Conservation (phyloP, 2,329 filamentous ascomycete species). For the Leptographium flavum region DNA sequence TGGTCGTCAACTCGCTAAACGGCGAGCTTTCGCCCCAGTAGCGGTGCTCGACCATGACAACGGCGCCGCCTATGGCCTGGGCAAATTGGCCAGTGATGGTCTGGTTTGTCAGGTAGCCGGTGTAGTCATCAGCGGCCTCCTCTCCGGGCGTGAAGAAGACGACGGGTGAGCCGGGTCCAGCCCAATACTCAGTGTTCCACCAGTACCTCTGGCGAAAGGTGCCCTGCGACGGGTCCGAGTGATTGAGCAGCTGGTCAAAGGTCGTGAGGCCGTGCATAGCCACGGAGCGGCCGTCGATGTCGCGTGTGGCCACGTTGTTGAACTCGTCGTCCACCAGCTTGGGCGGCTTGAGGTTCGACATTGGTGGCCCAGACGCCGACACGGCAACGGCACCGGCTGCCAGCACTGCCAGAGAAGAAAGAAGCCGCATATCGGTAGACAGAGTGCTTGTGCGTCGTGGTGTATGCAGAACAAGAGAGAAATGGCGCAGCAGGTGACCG, state of each 20-base stretch:
- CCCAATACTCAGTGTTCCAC: slow-evolving; percentile 25
- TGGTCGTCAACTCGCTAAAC: slow-evolving; percentile 19
- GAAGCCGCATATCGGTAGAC: no score
- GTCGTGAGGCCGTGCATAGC: not conserved
- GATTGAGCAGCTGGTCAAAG: slow-evolving; percentile 28
- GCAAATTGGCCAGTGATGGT: slow-evolving; percentile 24
- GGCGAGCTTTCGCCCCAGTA: slow-evolving; percentile 28
- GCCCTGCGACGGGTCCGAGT: slow-evolving; percentile 23
- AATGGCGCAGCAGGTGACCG: no score
- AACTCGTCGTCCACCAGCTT: not conserved
- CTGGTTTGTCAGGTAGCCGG: slow-evolving; percentile 33
- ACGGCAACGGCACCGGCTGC: not conserved
- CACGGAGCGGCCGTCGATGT: not conserved
- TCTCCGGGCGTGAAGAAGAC: slow-evolving; percentile 27
- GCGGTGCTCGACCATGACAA: slow-evolving; percentile 27
- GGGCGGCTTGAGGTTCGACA: not conserved
- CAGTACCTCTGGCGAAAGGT: slow-evolving; percentile 28
- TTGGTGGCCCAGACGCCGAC: not conserved
- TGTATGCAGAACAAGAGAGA: no score
- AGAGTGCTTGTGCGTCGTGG: no score
- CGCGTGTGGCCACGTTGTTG: not conserved
- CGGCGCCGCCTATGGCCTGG: slow-evolving; percentile 22
- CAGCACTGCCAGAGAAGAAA: not conserved
- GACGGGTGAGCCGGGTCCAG: slow-evolving; percentile 25
- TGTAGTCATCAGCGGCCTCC: slow-evolving; percentile 19